These are phyloP conservation scores for Coprinopsis marcescibilis DNA, from an alignment of 768 basidiomycete genomes.

Conservation along the genomic window DNA sequence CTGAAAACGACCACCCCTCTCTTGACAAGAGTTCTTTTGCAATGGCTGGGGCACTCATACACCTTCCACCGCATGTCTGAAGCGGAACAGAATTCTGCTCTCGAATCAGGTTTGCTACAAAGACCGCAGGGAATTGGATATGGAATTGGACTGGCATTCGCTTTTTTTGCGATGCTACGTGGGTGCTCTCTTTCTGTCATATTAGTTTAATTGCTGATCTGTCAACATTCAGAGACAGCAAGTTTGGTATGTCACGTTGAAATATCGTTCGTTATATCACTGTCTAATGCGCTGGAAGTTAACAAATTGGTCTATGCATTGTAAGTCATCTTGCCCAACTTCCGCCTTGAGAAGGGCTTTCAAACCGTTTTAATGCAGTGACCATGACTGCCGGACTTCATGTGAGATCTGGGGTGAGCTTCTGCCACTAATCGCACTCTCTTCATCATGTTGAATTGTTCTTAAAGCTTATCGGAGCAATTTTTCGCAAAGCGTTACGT, in stretches of 20 bases:
- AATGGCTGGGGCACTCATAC: constrained; percentile 51
- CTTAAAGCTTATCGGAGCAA: constrained; percentile 29
- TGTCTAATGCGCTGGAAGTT: too few relatives aligned
- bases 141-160: constrained; percentile 56
- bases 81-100: constrained; percentile 27
- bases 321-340: too few relatives aligned
- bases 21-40: constrained; percentile 52
- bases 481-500: constrained; percentile 64
- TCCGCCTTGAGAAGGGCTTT: too few relatives aligned
- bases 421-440: background rate
- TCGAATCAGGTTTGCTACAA: constrained; percentile 19
- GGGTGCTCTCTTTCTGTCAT: constrained; percentile 9
- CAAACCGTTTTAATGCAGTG: too few relatives aligned
- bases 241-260: constrained; percentile 30
- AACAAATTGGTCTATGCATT: too few relatives aligned
- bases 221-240: constrained; percentile 26
- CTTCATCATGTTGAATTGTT: background rate
- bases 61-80: constrained; percentile 30
- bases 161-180: constrained; percentile 59
- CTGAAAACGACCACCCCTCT: constrained; percentile 51
- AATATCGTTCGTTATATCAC: too few relatives aligned
- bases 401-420: constrained; percentile 24
- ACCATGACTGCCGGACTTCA: constrained; percentile 45
- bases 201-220: background rate
- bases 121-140: constrained; percentile 49